These are phyloP conservation scores for Cavenderia fasciculata DNA, from an alignment of 78 protist species.

Conservation along the genomic window DNA sequence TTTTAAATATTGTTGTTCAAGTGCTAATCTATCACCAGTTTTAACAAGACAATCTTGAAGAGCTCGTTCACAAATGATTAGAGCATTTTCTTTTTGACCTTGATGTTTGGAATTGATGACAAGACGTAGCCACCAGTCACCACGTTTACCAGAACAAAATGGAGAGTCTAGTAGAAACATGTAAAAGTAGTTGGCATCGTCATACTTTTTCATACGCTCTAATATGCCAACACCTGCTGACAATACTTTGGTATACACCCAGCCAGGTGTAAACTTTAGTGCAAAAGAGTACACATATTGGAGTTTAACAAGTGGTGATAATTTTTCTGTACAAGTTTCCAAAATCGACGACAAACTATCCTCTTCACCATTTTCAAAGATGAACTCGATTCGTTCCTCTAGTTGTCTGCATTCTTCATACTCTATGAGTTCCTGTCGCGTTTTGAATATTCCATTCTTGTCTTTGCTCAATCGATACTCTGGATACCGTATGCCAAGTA, in stretches of 20 bases:
- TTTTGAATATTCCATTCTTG: conserved; percentile 7
- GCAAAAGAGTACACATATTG: conserved; percentile 19
- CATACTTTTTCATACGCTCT: conserved; percentile 14
- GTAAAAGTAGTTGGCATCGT: background rate
- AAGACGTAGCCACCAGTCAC: conserved; percentile 43
- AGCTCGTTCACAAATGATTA: conserved; percentile 14
- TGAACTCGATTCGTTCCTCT: conserved; percentile 6
- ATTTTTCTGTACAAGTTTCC: background rate
- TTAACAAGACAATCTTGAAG: conserved; percentile 1
- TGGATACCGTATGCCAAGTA: conserved; percentile 30
- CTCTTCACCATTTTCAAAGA: background rate
- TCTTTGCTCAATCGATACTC: background rate
- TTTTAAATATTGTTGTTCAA: conserved; percentile 31
- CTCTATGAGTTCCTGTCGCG: conserved; percentile 1
- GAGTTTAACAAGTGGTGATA: background rate
- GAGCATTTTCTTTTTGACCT: conserved; percentile 11
- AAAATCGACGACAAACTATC: background rate
- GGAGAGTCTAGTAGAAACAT: conserved; percentile 26
- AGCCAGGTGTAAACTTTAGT: conserved; percentile 47
- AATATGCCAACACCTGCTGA: background rate
- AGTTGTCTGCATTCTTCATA: conserved; percentile 13
- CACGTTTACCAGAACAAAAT: conserved; percentile 52
- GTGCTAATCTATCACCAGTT: conserved; percentile 59
- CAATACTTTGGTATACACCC: conserved; percentile 33
- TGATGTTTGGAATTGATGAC: conserved; percentile 37